These are phyloP conservation scores for Bondarzewia mesenterica DNA, from an alignment of 1,284 basidiomycete species.

Conservation along the genomic window DNA sequence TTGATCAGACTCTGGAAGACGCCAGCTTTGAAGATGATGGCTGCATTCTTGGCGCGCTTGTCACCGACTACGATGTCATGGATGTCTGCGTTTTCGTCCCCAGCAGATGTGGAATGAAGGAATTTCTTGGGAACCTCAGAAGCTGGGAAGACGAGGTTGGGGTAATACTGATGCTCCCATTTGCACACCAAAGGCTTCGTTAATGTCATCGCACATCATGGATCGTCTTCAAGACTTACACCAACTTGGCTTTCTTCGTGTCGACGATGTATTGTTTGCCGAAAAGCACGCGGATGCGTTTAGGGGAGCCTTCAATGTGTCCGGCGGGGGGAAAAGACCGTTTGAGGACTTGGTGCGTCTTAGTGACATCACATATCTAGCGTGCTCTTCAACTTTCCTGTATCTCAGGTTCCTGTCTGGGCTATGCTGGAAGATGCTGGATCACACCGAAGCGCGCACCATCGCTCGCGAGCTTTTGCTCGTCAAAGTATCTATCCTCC, in stretches of 20 bases:
- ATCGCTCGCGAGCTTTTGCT: too few species aligned
- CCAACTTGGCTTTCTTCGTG: conserved; percentile 43
- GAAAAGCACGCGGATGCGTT: conserved; percentile 47
- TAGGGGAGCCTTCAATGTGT: conserved; percentile 34
- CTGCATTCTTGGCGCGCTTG: conserved; percentile 29
- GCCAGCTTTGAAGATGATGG: conserved; percentile 33
- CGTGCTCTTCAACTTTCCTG: too few species aligned
- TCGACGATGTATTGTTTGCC: conserved; percentile 45
- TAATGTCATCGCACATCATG: background rate
- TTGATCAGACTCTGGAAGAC: conserved; percentile 39
- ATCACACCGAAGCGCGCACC: too few species aligned
- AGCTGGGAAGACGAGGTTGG: conserved; percentile 43
- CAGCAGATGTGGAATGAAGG: conserved; percentile 28
- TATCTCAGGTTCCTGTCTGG: too few species aligned
- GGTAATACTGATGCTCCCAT: conserved; percentile 50
- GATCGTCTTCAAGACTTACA: conserved; percentile 32
- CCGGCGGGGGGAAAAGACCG: conserved; percentile 28
- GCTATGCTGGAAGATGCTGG: too few species aligned
- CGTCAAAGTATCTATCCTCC: too few species aligned
- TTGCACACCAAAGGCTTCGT: conserved; percentile 24
- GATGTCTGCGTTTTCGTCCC: conserved; percentile 16
- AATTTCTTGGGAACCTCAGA: conserved; percentile 34
- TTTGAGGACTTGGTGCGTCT: too few species aligned
- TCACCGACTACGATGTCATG: conserved; percentile 42
- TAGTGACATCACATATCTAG: too few species aligned